These are phyloP conservation scores for Funneliformis mosseae DNA, from an alignment of 192 early-diverging fungal species.

Conservation along the genomic window DNA sequence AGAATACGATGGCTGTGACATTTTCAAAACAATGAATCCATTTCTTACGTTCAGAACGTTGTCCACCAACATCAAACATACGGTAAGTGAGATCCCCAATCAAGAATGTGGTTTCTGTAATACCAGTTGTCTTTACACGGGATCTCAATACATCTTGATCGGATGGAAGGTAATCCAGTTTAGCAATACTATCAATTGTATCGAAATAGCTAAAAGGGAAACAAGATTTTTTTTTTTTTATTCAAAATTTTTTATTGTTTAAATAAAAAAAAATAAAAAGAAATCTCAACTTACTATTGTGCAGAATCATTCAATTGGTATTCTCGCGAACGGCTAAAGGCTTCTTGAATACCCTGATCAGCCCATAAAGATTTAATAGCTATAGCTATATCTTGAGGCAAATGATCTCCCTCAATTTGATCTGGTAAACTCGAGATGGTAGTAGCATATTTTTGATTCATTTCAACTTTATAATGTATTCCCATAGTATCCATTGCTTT, in stretches of 20 bases:
- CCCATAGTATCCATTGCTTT: slow-evolving; percentile 92
- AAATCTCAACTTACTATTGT: slow-evolving; percentile 68
- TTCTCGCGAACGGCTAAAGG: slow-evolving; percentile 81
- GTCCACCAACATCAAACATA: slow-evolving; percentile 98
- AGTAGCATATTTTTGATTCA: slow-evolving; percentile 69
- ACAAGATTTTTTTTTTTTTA: background rate
- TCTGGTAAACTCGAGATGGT: slow-evolving; percentile 80
- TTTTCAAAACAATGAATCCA: slow-evolving; percentile 99
- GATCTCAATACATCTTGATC: slow-evolving; percentile 98
- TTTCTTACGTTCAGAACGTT: slow-evolving; percentile 98
- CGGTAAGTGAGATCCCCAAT: slow-evolving; percentile 92
- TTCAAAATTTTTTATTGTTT: background rate
- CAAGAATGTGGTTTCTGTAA: slow-evolving; percentile 92
- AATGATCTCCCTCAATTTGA: slow-evolving; percentile 86
- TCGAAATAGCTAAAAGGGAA: slow-evolving; percentile 81
- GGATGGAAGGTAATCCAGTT: slow-evolving; percentile 79
- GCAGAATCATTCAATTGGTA: slow-evolving; percentile 98
- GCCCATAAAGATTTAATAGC: slow-evolving; percentile 85
- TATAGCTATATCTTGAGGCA: slow-evolving; percentile 76
- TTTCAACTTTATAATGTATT: slow-evolving; percentile 67
- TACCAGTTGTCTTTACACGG: slow-evolving; percentile 96
- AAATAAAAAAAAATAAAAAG: slow-evolving; percentile 36
- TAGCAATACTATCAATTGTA: slow-evolving; percentile 85
- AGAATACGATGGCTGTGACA: slow-evolving; percentile 92
- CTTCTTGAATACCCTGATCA: slow-evolving; percentile 82